A percentile compares a stretch with the other conserved stretches of the same genome.
phyloP scores from a whole-genome alignment of 1,284 basidiomycete species.

The Somion occarium region DNA sequence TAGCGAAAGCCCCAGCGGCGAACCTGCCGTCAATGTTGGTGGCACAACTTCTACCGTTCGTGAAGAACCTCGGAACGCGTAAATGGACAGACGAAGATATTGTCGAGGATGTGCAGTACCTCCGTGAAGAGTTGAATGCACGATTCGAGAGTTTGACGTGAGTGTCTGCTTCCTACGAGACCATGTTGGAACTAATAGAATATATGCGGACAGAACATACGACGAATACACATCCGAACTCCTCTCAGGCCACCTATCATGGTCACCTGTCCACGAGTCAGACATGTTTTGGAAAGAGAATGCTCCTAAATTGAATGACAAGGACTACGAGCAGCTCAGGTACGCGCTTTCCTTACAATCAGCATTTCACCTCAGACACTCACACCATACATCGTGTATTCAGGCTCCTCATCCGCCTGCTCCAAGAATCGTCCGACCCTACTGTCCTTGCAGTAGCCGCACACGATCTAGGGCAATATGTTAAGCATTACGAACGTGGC shows the following conservation, averaged over 20 bases:
- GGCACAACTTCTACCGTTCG: conserved; percentile 80
- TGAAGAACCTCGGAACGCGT: conserved; percentile 76
- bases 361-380: not conserved
- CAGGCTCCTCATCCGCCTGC: conserved; percentile 69
- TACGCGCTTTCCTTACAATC: conserved; percentile 27
- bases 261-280: conserved; percentile 93
- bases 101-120: conserved; percentile 84
- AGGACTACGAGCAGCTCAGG: conserved; percentile 79
- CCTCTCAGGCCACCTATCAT: conserved; percentile 85
- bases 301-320: conserved; percentile 78
- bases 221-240: conserved; percentile 96
- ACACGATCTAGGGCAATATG: conserved; percentile 92
- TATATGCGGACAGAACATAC: conserved; percentile 87
- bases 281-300: conserved; percentile 99
- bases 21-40: conserved; percentile 95
- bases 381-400: not conserved
- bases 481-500: conserved; percentile 84
- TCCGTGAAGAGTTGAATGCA: conserved; percentile 76
- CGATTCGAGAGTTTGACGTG: conserved; percentile 89
- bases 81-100: conserved; percentile 97
- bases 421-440: conserved; percentile 71
- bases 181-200: no score
- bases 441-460: conserved; percentile 83
- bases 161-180: conserved; percentile 24
- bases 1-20: conserved; percentile 73